Evolutionary conservation across 2,329 filamentous ascomycete species (phyloP).

Genomic region (Colletotrichum navitas): DNA sequence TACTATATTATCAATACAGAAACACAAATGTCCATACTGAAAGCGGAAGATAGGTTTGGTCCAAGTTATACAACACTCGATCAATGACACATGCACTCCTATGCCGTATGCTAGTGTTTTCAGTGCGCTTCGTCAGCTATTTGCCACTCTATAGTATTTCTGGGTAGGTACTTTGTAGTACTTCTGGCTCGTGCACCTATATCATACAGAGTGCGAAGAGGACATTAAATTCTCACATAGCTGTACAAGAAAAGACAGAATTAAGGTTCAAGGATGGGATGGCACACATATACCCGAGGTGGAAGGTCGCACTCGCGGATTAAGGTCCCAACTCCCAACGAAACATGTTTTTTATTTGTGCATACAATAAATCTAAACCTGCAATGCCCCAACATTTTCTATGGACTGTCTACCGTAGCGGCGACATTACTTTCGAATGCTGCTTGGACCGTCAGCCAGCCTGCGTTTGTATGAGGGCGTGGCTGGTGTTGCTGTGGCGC

Average conservation of each 20-base stretch:
- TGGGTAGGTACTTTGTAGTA: no score
- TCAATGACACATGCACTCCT: no score
- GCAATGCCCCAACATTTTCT: neutral
- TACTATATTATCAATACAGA: no score
- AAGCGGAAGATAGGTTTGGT: no score
- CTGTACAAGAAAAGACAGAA: neutral
- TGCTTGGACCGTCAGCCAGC: neutral
- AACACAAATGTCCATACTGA: no score
- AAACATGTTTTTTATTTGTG: neutral
- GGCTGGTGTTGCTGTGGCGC: constrained; percentile 35
- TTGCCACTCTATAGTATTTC: no score
- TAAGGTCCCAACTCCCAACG: constrained; percentile 12
- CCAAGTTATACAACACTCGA: no score
- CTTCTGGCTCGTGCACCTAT: no score
- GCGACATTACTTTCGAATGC: neutral
- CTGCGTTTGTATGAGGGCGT: constrained; percentile 2
- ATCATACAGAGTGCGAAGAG: no score
- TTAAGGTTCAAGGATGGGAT: constrained; percentile 2
- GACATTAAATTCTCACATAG: no score
- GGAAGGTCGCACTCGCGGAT: constrained; percentile 9
- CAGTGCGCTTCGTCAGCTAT: no score
- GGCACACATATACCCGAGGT: constrained; percentile 22
- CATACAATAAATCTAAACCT: neutral
- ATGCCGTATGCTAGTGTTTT: no score
- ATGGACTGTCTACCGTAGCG: neutral